Evolutionary conservation across 345 rosid species (phyloP).

Genomic region (Populus euphratica): DNA sequence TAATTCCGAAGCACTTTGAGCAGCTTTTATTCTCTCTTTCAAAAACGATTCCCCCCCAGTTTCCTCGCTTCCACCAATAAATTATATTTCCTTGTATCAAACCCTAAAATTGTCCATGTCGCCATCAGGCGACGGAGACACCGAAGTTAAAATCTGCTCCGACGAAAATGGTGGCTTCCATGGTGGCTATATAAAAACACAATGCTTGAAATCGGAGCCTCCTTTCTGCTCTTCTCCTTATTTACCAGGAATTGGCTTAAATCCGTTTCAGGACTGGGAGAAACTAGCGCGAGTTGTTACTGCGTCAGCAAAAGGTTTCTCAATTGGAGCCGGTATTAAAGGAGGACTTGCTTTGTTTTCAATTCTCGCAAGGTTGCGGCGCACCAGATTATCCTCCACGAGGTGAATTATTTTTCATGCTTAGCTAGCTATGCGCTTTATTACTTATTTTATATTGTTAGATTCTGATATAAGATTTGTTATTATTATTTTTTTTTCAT

Average conservation of each 20-base stretch:
- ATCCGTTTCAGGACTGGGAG: conserved; percentile 48
- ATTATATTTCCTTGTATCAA: background rate
- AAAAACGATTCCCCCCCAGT: conserved; percentile 51
- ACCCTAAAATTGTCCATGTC: conserved; percentile 11
- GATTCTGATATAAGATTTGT: conserved; percentile 3
- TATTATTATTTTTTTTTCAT: background rate
- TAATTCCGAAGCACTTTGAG: background rate
- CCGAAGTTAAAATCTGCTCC: conserved; percentile 22
- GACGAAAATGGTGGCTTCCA: conserved; percentile 23
- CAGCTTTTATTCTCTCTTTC: background rate
- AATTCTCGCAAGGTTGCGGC: conserved; percentile 59
- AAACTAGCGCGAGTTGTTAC: conserved; percentile 59
- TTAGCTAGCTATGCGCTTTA: background rate
- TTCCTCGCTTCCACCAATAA: background rate
- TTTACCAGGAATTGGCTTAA: conserved; percentile 24
- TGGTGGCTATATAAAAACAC: conserved; percentile 21
- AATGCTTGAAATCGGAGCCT: conserved; percentile 35
- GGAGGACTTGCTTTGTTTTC: conserved; percentile 90
- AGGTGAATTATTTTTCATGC: conserved; percentile 29
- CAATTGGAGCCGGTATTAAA: conserved; percentile 91
- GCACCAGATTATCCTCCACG: conserved; percentile 42
- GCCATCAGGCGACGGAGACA: conserved; percentile 21
- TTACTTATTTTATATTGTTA: background rate
- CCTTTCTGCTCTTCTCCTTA: conserved; percentile 29
- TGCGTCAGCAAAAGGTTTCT: conserved; percentile 76